phyloP scores from a whole-genome alignment of 441 rosid species.

The Rhodomyrtus psidioides region DNA sequence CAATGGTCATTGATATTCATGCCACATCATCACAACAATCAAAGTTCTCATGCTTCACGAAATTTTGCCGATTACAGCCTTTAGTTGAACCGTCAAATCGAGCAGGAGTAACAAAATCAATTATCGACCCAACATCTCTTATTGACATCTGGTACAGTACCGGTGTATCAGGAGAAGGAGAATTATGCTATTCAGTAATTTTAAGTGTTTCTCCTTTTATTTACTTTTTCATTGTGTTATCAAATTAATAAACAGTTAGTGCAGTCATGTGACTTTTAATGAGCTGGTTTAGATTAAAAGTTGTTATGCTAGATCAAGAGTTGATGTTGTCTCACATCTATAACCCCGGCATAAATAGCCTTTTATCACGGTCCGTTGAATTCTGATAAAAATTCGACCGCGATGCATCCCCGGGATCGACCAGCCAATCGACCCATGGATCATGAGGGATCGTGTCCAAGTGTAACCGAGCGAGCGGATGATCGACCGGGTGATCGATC shows the following conservation, averaged over 20 bases:
- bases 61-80: neutral
- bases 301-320: neutral
- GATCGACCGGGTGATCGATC: too few relatives aligned
- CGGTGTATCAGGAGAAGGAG: neutral
- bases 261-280: neutral
- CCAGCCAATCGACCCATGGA: too few relatives aligned
- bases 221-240: neutral
- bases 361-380: too few relatives aligned
- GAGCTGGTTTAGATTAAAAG: neutral
- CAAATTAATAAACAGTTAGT: neutral
- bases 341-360: neutral
- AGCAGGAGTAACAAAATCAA: neutral
- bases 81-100: neutral
- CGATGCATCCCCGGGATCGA: too few relatives aligned
- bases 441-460: too few relatives aligned
- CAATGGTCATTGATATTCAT: neutral
- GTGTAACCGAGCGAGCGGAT: too few relatives aligned
- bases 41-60: neutral
- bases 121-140: neutral
- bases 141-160: neutral
- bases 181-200: neutral
- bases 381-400: too few relatives aligned
- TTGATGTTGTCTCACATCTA: neutral
- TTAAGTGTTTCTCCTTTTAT: neutral
- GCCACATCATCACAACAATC: neutral